Evolutionary conservation across 768 basidiomycete genomes (phyloP).

Genomic region (Suillus brevipes): DNA sequence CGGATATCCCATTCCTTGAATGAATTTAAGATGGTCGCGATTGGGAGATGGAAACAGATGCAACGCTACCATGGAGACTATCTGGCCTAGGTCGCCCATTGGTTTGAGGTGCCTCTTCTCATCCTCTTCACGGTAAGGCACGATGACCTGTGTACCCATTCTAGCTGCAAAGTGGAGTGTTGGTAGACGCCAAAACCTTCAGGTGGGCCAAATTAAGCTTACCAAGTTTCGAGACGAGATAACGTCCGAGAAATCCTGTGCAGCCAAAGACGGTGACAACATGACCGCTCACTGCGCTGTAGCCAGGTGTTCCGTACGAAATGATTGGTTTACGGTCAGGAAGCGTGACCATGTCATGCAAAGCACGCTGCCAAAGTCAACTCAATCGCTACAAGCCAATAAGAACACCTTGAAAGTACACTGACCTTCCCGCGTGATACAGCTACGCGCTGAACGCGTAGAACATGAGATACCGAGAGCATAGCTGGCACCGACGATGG

Average conservation of each 20-base stretch:
- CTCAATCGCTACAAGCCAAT: conserved; percentile 5
- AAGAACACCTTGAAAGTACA: background rate
- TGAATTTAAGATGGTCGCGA: conserved; percentile 8
- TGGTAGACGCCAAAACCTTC: conserved; percentile 11
- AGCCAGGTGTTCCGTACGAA: conserved; percentile 76
- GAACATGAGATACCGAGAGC: conserved; percentile 45
- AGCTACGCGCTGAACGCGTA: conserved; percentile 55
- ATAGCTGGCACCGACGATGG: conserved; percentile 28
- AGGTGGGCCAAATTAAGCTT: conserved; percentile 24
- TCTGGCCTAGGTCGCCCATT: conserved; percentile 96
- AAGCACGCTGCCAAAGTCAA: conserved; percentile 53
- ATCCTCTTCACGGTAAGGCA: conserved; percentile 95
- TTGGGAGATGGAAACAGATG: background rate
- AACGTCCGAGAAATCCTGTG: conserved; percentile 93
- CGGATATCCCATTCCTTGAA: conserved; percentile 93
- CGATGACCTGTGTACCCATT: conserved; percentile 88
- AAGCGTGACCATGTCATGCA: conserved; percentile 69
- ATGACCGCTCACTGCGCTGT: conserved; percentile 87
- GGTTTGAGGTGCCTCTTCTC: conserved; percentile 87
- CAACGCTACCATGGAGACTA: conserved; percentile 82
- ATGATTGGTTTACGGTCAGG: conserved; percentile 66
- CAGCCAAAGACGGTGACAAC: conserved; percentile 96
- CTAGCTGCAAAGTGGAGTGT: conserved; percentile 54
- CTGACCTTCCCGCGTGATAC: conserved; percentile 47
- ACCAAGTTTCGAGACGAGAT: conserved; percentile 94